Base-by-base conservation (phyloP, 768 basidiomycete genomes). In the Tulasnella sp. region DNA sequence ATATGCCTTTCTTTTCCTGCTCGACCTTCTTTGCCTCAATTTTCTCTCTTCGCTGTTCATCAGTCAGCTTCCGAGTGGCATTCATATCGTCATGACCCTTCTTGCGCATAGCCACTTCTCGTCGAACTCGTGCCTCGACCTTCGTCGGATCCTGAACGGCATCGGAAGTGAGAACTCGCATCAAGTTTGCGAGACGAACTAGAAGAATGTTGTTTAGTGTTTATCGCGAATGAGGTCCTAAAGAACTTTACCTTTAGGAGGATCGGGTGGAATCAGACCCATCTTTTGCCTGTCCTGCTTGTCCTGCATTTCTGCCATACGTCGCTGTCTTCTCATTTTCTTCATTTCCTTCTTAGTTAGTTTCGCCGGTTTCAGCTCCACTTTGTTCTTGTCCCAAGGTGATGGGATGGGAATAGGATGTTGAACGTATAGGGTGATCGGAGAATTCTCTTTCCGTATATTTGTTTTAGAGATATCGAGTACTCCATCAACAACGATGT, bases 61-160 rank as follows among this genome's bases (percentile, higher is more conserved):
- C 82, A 0, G 83, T 92, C 28, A 99, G 74, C 66, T 93, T 91
- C 40, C 92, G 79, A 62, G 88, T 86, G 4, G 78, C 70, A 59
- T 99, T 99, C 76, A 83, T 86, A 72, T 89, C 87, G 62, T 95
- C 88, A 63, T 99, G 95, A 6, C 70, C 74, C 57, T 89, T 80
- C 60, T 83, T 83, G 56, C 95, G 76, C 71, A 81, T 83, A 0
- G 86, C 85, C 25, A 98, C 93, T 64, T 99, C 95, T 29, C 87
- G 74, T 40, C 90, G 74, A 12, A 99, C 92, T 28, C 88, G 83
- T 4, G 93, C 93, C 64, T 99, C 95, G 3, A 99, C 89, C 45
- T 91, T 81, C 2, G 95, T 99, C 0, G 95, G 95, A 63, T 98
- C 95, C 74, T 90, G 86, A 22, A 99, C 82, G 0, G 92, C 93